A percentile compares a stretch with the other conserved stretches of the same genome.
These are phyloP conservation scores for Xylariaceae sp. DNA, from an alignment of 2,329 filamentous ascomycete species.

Conservation along the genomic window DNA sequence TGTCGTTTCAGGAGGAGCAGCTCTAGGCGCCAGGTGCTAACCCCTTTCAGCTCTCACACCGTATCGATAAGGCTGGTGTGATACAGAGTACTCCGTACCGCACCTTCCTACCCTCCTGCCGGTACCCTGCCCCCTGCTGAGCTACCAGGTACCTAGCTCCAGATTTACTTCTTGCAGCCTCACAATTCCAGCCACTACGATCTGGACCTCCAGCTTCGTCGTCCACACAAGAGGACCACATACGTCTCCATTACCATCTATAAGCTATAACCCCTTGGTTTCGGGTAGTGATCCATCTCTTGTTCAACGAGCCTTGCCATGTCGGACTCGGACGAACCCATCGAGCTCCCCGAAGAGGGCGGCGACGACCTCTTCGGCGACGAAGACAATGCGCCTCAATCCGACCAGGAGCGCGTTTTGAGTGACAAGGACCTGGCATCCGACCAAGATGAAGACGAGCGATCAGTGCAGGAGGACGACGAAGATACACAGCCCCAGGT, in stretches of 20 bases:
- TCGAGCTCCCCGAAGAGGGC: conserved; percentile 43
- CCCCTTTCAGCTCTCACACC: conserved; percentile 2
- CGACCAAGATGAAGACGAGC: conserved; percentile 39
- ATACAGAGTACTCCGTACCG: too few relatives aligned
- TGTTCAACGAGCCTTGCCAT: conserved; percentile 27
- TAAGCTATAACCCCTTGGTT: too few relatives aligned
- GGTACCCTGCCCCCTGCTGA: too few relatives aligned
- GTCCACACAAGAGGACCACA: too few relatives aligned
- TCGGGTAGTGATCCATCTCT: too few relatives aligned
- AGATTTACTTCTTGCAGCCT: too few relatives aligned
- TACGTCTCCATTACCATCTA: too few relatives aligned
- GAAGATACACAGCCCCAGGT: conserved; percentile 35
- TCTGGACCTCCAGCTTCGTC: too few relatives aligned
- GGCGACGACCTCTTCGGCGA: conserved; percentile 58
- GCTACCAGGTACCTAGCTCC: too few relatives aligned
- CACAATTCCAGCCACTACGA: too few relatives aligned
- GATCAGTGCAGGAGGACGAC: conserved; percentile 31
- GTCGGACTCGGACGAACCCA: conserved; percentile 49
- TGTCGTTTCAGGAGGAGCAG: conserved; percentile 15
- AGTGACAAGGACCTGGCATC: conserved; percentile 55
- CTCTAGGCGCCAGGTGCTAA: conserved; percentile 10
- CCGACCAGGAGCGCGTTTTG: conserved; percentile 54
- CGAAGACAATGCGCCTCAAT: conserved; percentile 50
- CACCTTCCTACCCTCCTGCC: too few relatives aligned
- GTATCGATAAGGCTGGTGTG: too few relatives aligned